Base-by-base conservation (phyloP, 2,329 filamentous ascomycete genomes). In the Thyridium curvatum region DNA sequence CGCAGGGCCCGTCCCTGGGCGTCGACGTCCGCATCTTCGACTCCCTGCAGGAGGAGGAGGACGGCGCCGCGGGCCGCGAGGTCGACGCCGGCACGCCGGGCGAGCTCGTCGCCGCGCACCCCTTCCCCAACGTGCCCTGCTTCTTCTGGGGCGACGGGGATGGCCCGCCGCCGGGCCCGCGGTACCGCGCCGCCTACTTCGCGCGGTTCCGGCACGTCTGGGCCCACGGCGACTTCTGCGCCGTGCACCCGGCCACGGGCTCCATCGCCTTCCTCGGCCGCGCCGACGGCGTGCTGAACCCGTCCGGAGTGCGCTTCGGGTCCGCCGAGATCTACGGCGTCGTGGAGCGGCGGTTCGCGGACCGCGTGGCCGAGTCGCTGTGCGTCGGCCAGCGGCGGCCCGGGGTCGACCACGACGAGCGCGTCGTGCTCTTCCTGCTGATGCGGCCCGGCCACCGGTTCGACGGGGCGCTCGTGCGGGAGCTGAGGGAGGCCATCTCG, bases 201-300 rank as follows among this genome's bases (percentile, higher is more conserved):
- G 70, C 65, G 2, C 73, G 78, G 35, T 84, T 78, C 61, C 62
- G 71, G 7, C 65, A 78, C 40, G 84, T 86, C 2, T 93, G 86
- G 87, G 84, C 84, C 0, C 87, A 93, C 46, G 86, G 86, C 16
- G 87, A 93, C 53, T 91, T 90, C 55, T 80, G 86, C 51, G 72
- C 74, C 29, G 64, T 85, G 12, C 79, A 91, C 52, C 84, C 85
- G 0, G 47, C 62, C 4, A 90, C 85, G 1, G 74, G 77, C 7
- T 73, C 77, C 34, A 56, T 88, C 6, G 56, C 74, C 12, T 82
- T 90, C 48, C 70, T 86, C 0, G 84, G 84, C 2, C 71, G 85
- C 2, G 82, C 79, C 3, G 86, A 93, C 52, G 86, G 86, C 12
- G 86, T 93, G 3, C 62, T 93, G 37, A 93, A 93, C 53, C 86